Percentiles rank a stretch among this genome's conserved stretches.
Conservation (phyloP, 352 stramenopile genomes). For the Phytopythium delawarense region DNA sequence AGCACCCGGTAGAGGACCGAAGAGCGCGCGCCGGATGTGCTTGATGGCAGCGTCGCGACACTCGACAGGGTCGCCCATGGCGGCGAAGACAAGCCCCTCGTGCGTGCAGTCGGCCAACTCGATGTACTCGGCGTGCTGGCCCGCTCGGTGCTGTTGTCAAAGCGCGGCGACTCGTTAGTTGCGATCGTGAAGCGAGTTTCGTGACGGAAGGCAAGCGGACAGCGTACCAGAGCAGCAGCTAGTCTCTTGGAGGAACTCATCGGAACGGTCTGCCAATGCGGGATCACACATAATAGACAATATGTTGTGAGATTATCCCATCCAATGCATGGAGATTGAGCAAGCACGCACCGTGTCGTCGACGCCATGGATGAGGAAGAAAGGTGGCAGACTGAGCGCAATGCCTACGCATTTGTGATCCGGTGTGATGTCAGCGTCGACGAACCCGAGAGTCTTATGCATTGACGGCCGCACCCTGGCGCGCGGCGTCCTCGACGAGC, state of each 20-base stretch:
- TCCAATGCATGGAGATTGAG: background rate
- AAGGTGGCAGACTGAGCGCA: constrained; percentile 27
- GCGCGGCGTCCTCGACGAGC: constrained; percentile 23
- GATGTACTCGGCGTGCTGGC: constrained; percentile 34
- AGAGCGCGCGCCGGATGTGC: constrained; percentile 39
- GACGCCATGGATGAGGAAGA: constrained; percentile 54
- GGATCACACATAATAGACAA: no score
- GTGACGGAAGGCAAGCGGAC: background rate
- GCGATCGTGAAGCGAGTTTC: background rate
- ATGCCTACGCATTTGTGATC: background rate
- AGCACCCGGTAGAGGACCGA: background rate
- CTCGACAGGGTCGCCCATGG: constrained; percentile 56
- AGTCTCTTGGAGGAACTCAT: constrained; percentile 56
- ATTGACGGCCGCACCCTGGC: constrained; percentile 10
- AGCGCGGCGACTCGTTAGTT: background rate
- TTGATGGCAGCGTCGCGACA: constrained; percentile 34
- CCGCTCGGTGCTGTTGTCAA: constrained; percentile 27
- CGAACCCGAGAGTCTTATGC: background rate
- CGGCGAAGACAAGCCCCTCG: constrained; percentile 62
- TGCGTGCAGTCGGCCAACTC: constrained; percentile 51
- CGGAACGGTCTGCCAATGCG: constrained; percentile 11
- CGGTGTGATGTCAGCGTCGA: background rate
- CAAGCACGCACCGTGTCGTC: constrained; percentile 21
- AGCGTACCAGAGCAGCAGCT: constrained; percentile 35
- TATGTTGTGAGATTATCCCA: background rate